Evolutionary conservation across 257 asterid genomes (phyloP), one percentile per base, ranked within the genome.

Genomic region (Lithospermum erythrorhizon): DNA sequence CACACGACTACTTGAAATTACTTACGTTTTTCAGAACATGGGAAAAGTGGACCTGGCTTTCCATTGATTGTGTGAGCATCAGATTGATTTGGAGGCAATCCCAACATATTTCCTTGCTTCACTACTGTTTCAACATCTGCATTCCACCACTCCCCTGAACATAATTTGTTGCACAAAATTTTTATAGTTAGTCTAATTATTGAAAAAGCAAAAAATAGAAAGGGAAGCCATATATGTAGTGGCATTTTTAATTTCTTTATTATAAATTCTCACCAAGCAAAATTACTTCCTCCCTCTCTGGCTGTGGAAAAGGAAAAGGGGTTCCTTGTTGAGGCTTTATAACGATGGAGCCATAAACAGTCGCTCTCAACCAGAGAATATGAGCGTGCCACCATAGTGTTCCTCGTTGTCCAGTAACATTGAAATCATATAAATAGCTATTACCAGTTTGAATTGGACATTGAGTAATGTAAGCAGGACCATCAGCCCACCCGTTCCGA

Each of bases 51-150:
- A 35, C 87, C 91, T 1, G 90, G 87, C 67, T 78, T 76, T 14
- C 90, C 90, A 13, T 83, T 83, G 72, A 83, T 81, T 0, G 90
- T 83, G 25, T 81, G 87, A 0, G 85, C 87, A 47, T 81, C 85
- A 4, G 87, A 81, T 6, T 48, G 64, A 35, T 74, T 72, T 0
- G 87, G 87, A 47, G 90, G 82, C 65, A 76, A 64, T 4, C 90
- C 87, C 27, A 69, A 66, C 21, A 66, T 64, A 65, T 78, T 76
- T 5, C 85, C 85, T 68, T 78, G 85, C 52, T 74, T 72, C 8
- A 59, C 87, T 1, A 81, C 72, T 68, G 65, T 82, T 51, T 78
- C 87, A 20, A 78, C 82, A 52, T 83, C 83, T 25, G 63, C 75
- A 51, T 83, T 83, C 90, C 87, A 83, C 83, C 87, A 83, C 53